Percentiles rank a stretch among this genome's conserved stretches.
Evolutionary conservation across 169 alveolate species (phyloP).

Genomic region (Cyclospora cayetanensis): DNA sequence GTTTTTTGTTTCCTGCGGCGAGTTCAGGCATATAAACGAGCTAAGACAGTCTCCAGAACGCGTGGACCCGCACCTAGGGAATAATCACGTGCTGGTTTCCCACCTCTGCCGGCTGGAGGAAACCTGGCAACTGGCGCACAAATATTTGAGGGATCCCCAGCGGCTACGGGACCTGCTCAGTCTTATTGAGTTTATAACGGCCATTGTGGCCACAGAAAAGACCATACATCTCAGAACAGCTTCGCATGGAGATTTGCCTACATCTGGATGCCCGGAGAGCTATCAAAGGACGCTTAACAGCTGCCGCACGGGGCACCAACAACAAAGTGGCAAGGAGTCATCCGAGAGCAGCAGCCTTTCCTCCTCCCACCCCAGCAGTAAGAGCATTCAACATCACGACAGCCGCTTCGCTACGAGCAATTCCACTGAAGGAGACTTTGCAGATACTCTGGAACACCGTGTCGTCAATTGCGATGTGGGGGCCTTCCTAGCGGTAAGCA

Average conservation of each 20-base stretch:
- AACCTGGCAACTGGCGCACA: slow-evolving; percentile 68
- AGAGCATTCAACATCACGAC: neutral
- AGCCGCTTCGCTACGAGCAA: neutral
- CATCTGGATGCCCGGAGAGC: neutral
- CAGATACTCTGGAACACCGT: slow-evolving; percentile 64
- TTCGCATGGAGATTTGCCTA: neutral
- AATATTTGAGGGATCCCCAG: slow-evolving; percentile 35
- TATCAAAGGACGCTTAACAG: neutral
- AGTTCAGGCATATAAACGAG: slow-evolving; percentile 58
- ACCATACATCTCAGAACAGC: neutral
- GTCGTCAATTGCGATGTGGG: slow-evolving; percentile 68
- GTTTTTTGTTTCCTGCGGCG: neutral
- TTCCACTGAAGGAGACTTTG: neutral
- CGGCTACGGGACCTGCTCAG: neutral
- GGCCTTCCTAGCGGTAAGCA: slow-evolving; percentile 68
- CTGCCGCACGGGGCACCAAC: neutral
- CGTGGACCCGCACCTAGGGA: slow-evolving; percentile 68
- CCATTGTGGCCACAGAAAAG: slow-evolving; percentile 59
- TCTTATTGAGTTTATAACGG: slow-evolving; percentile 43
- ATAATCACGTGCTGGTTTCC: slow-evolving; percentile 34
- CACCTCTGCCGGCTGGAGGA: slow-evolving; percentile 64
- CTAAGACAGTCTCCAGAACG: slow-evolving; percentile 66
- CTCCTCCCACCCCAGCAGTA: neutral
- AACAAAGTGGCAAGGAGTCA: neutral
- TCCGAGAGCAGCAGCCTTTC: neutral